These are phyloP conservation scores for Diaporthe sp. DNA, from an alignment of 2,329 filamentous ascomycete species.

Conservation along the genomic window DNA sequence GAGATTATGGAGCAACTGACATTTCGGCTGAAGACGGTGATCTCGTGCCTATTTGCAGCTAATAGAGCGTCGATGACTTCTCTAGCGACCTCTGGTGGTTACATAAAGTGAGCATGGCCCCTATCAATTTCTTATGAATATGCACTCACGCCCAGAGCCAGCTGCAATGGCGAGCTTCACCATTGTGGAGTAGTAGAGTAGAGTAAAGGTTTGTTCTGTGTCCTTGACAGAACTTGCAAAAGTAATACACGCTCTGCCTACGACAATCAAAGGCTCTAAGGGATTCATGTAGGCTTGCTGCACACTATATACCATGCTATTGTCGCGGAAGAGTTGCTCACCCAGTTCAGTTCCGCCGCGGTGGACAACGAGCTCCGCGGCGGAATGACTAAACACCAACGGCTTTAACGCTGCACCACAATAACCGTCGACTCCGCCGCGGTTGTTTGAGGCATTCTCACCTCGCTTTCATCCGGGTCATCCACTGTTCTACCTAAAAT, in stretches of 20 bases:
- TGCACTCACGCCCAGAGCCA: slow-evolving; percentile 36
- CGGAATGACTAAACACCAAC: slow-evolving; percentile 23
- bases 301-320: not conserved
- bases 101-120: not conserved
- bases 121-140: too few species aligned
- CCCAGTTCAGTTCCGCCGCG: slow-evolving; percentile 12
- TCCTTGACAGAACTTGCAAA: not conserved
- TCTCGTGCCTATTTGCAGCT: slow-evolving; percentile 37
- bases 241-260: not conserved
- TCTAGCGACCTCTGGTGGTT: slow-evolving; percentile 34
- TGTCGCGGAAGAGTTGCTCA: not conserved
- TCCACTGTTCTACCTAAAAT: not conserved
- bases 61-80: slow-evolving; percentile 38
- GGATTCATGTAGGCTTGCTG: not conserved
- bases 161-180: slow-evolving; percentile 42
- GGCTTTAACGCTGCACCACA: not conserved
- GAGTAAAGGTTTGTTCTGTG: too few species aligned
- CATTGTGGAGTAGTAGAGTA: slow-evolving; percentile 23
- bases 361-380: slow-evolving; percentile 22
- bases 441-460: too few species aligned
- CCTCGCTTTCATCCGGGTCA: not conserved
- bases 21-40: slow-evolving; percentile 35
- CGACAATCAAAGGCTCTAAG: not conserved
- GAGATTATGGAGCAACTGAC: not conserved
- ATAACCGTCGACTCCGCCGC: not conserved